Percentiles rank a stretch among this genome's conserved stretches.
Conservation (phyloP, 2,329 filamentous ascomycete genomes). For the Cladosporium velox region DNA sequence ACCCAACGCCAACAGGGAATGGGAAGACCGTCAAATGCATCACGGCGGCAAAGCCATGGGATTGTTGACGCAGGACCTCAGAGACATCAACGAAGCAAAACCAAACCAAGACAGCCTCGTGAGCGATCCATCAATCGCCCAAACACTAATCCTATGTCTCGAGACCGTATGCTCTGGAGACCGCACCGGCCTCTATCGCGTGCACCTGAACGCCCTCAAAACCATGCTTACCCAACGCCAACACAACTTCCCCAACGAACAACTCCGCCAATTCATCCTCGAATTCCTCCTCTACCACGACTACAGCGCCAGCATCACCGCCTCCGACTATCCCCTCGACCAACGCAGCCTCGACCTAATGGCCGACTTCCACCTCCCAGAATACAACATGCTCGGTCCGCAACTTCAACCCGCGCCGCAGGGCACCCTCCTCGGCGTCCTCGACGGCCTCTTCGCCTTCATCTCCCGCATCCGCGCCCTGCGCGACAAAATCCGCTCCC, state of each 20-base stretch:
- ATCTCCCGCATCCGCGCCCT: constrained; percentile 78
- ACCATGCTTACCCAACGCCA: constrained; percentile 64
- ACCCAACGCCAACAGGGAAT: constrained; percentile 46
- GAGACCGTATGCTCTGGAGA: constrained; percentile 63
- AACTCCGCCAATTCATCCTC: constrained; percentile 70
- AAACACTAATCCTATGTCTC: constrained; percentile 61
- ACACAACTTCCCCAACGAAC: constrained; percentile 52
- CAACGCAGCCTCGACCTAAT: constrained; percentile 53
- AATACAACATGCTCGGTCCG: constrained; percentile 48
- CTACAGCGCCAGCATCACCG: constrained; percentile 60
- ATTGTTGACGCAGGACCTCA: constrained; percentile 29
- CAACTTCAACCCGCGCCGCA: constrained; percentile 45
- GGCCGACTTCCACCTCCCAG: constrained; percentile 55
- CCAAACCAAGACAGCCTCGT: constrained; percentile 20
- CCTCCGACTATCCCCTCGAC: constrained; percentile 45
- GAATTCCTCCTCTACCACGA: constrained; percentile 85
- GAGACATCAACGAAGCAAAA: constrained; percentile 13
- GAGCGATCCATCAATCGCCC: constrained; percentile 60
- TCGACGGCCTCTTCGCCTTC: constrained; percentile 77
- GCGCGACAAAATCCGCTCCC: constrained; percentile 70
- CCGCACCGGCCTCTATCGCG: constrained; percentile 69
- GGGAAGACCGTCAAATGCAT: constrained; percentile 57
- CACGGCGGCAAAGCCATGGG: constrained; percentile 51
- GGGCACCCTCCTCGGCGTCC: constrained; percentile 71
- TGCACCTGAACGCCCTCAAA: constrained; percentile 76